These are phyloP conservation scores for Cladosporium sp. DNA, from an alignment of 2,329 filamentous ascomycete genomes.

Conservation along the genomic window DNA sequence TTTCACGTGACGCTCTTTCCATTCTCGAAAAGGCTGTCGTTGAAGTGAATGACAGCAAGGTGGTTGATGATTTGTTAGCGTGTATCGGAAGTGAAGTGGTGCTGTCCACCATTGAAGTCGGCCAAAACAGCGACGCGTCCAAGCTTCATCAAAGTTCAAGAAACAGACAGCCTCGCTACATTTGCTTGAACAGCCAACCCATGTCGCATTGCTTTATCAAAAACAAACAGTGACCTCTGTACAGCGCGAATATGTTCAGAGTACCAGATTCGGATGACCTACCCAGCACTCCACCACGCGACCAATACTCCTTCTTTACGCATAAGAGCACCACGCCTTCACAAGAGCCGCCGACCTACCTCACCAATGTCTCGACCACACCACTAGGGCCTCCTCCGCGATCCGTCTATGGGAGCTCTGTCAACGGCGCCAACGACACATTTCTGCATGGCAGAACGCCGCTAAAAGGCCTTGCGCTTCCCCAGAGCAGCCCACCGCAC, in stretches of 20 bases:
- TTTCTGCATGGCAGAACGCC: slow-evolving; percentile 25
- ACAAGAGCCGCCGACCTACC: slow-evolving; percentile 31
- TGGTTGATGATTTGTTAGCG: no score
- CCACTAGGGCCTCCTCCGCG: slow-evolving; percentile 33
- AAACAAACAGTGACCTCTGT: no score
- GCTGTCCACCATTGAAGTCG: no score
- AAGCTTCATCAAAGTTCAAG: no score
- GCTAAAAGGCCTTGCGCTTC: slow-evolving; percentile 32
- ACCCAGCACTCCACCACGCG: slow-evolving; percentile 25
- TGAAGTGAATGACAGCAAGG: no score
- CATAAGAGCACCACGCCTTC: slow-evolving; percentile 35
- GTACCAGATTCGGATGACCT: slow-evolving; percentile 17
- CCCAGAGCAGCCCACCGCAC: slow-evolving; percentile 34
- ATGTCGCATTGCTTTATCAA: no score
- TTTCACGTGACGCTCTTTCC: no score
- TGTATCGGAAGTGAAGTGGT: no score
- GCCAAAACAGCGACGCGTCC: no score
- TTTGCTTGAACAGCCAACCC: no score
- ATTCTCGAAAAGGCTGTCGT: no score
- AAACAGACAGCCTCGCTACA: no score
- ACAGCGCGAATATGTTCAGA: slow-evolving; percentile 18
- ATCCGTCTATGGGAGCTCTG: slow-evolving; percentile 33
- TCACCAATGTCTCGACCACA: slow-evolving; percentile 31
- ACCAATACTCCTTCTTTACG: slow-evolving; percentile 21
- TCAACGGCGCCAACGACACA: slow-evolving; percentile 24